These are phyloP conservation scores for Kluyveromyces aestuarii DNA, from an alignment of 805 yeast genomes.

Conservation along the genomic window DNA sequence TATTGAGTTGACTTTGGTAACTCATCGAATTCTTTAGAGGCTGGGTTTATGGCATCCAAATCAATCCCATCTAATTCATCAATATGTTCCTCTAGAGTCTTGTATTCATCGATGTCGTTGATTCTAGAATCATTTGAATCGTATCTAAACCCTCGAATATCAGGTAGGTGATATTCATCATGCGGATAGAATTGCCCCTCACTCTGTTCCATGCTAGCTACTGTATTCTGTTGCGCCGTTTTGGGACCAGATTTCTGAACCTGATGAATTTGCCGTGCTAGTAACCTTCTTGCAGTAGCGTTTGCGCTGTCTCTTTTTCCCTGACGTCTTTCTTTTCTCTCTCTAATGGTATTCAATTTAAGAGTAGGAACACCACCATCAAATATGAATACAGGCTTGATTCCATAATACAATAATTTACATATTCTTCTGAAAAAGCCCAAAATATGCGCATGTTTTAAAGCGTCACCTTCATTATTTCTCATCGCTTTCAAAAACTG, in stretches of 20 bases:
- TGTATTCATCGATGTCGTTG: conserved; percentile 63
- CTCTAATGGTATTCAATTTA: conserved; percentile 67
- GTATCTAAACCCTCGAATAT: conserved; percentile 45
- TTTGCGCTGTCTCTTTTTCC: conserved; percentile 63
- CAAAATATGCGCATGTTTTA: conserved; percentile 78
- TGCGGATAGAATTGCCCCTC: conserved; percentile 33
- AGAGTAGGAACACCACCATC: conserved; percentile 91
- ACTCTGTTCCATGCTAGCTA: conserved; percentile 22
- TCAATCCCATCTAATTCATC: conserved; percentile 60
- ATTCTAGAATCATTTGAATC: conserved; percentile 60
- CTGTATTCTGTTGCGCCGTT: conserved; percentile 6
- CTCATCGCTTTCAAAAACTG: conserved; percentile 94
- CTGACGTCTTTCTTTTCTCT: conserved; percentile 63
- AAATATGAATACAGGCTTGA: conserved; percentile 81
- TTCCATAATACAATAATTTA: conserved; percentile 79
- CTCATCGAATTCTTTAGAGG: conserved; percentile 62
- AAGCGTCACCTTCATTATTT: conserved; percentile 69
- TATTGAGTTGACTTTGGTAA: conserved; percentile 85
- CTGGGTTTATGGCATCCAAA: conserved; percentile 71
- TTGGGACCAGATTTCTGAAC: conserved; percentile 1
- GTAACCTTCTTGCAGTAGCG: conserved; percentile 67
- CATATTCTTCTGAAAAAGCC: conserved; percentile 94
- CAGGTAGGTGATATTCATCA: conserved; percentile 86
- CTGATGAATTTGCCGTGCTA: conserved; percentile 68
- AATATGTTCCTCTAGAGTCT: conserved; percentile 46